A percentile compares a stretch with the other conserved stretches of the same genome.
These are phyloP conservation scores for Sporobolomyces phaffii DNA, from an alignment of 768 basidiomycete genomes.

Conservation along the genomic window DNA sequence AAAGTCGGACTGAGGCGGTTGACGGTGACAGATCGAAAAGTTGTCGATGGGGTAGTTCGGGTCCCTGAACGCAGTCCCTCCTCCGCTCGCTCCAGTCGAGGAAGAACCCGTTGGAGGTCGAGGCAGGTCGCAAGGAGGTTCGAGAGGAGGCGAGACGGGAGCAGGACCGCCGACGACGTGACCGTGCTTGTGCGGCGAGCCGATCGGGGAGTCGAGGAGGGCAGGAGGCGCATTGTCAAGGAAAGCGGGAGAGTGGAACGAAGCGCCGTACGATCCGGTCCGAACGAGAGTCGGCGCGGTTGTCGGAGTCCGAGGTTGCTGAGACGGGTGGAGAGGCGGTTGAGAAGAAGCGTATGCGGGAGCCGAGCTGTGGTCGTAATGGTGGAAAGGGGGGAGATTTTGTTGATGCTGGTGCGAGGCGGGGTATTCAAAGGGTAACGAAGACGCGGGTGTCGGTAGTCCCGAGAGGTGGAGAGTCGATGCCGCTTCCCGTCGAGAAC, in stretches of 20 bases:
- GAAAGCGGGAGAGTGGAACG: conserved; percentile 15
- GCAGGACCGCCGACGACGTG: not conserved
- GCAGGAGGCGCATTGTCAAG: conserved; percentile 10
- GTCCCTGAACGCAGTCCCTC: conserved; percentile 3
- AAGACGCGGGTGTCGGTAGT: conserved; percentile 3
- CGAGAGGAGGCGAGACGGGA: not conserved
- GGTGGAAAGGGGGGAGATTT: not conserved
- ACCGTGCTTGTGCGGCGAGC: not conserved
- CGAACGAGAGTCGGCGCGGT: not conserved
- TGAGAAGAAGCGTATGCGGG: not conserved
- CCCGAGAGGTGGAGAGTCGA: conserved; percentile 6
- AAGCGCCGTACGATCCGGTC: conserved; percentile 4
- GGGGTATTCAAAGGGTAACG: not conserved
- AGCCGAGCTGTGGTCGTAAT: conserved; percentile 1
- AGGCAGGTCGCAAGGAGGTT: not conserved
- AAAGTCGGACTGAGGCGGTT: conserved; percentile 25
- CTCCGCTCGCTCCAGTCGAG: not conserved
- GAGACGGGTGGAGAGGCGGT: not conserved
- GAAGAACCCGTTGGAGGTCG: not conserved
- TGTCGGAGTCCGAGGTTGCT: not conserved
- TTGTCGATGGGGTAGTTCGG: conserved; percentile 8
- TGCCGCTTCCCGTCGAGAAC: conserved; percentile 8
- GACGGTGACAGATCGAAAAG: conserved; percentile 15
- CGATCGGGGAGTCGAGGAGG: conserved; percentile 12
- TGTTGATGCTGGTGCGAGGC: not conserved